Base-by-base conservation (phyloP, 306 rosid species). In the Albizia julibrissin region DNA sequence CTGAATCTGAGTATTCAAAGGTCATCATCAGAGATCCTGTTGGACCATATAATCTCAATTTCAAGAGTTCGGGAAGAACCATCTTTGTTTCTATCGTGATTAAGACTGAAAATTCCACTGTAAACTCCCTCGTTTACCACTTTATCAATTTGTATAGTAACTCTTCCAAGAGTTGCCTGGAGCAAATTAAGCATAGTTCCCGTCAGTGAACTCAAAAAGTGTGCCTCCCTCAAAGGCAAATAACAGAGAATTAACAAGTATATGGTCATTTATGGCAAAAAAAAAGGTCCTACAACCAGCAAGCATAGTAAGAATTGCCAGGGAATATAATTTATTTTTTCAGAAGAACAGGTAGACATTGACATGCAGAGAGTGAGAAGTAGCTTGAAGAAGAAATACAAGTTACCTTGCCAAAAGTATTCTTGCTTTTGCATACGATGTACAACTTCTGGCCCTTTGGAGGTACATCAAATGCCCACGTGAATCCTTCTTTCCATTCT, bases 401-500 rank as follows among this genome's bases (percentile, higher is more conserved):
- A 79, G 52, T 83, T 95, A 95, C 99, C 99, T 95, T 95, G 69
- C 96, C 99, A 68, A 95, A 95, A 79, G 99, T 95, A 85, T 90
- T 95, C 89, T 95, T 95, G 98, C 95, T 95, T 89, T 95, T 95
- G 91, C 99, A 95, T 75, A 93, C 75, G 76, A 95, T 93, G 76
- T 95, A 93, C 77, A 95, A 92, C 82, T 93, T 95, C 79, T 95
- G 99, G 83, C 99, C 98, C 89, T 93, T 95, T 31, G 98, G 98
- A 83, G 99, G 99, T 44, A 92, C 96, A 79, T 95, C 98, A 79
- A 93, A 95, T 61, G 90, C 98, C 99, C 99, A 95, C 0, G 94
- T 92, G 91, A 95, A 95, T 33, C 99, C 97, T 93, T 95, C 99
- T 82, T 95, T 89, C 99, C 99, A 95, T 85, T 95, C 99, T 21